A percentile compares a stretch with the other conserved stretches of the same genome.
Evolutionary conservation across 805 yeast species (phyloP).

Genomic region (Lipomyces lipofer): DNA sequence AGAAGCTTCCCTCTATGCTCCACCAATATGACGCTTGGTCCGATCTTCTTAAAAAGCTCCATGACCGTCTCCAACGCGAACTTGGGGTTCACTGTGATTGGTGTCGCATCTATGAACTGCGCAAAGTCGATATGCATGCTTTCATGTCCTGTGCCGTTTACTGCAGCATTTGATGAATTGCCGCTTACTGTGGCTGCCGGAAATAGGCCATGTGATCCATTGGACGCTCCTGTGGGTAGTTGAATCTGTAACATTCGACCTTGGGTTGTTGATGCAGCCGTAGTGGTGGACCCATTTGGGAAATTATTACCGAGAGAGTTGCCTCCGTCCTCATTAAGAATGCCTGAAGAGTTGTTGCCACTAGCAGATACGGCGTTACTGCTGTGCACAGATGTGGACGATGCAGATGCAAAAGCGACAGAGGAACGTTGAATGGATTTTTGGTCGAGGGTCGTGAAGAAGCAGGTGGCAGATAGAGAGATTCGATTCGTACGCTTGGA

Average conservation of each 20-base stretch:
- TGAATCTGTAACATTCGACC: too few species aligned
- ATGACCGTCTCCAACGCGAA: slow-evolving; percentile 61
- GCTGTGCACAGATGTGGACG: background rate
- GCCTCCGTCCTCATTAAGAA: background rate
- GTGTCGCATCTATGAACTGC: slow-evolving; percentile 52
- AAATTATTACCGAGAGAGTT: too few species aligned
- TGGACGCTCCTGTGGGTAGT: too few species aligned
- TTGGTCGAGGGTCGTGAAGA: slow-evolving; percentile 30
- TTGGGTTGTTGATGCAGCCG: too few species aligned
- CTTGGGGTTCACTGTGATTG: slow-evolving; percentile 56
- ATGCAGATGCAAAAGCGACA: too few species aligned
- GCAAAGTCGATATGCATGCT: slow-evolving; percentile 21
- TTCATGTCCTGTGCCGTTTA: slow-evolving; percentile 32
- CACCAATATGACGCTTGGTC: slow-evolving; percentile 73
- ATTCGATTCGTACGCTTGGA: slow-evolving; percentile 5
- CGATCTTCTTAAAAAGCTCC: slow-evolving; percentile 72
- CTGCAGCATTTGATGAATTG: too few species aligned
- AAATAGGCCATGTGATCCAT: too few species aligned
- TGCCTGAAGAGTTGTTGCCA: background rate
- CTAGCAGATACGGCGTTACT: background rate
- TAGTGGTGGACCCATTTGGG: background rate
- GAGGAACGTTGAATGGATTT: slow-evolving; percentile 7
- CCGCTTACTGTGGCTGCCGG: too few species aligned
- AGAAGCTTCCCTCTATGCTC: slow-evolving; percentile 57
- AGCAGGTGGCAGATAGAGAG: slow-evolving; percentile 10